A percentile compares a stretch with the other conserved stretches of the same genome.
Conservation (phyloP, 805 yeast species). For the Starmerella kuoi region DNA sequence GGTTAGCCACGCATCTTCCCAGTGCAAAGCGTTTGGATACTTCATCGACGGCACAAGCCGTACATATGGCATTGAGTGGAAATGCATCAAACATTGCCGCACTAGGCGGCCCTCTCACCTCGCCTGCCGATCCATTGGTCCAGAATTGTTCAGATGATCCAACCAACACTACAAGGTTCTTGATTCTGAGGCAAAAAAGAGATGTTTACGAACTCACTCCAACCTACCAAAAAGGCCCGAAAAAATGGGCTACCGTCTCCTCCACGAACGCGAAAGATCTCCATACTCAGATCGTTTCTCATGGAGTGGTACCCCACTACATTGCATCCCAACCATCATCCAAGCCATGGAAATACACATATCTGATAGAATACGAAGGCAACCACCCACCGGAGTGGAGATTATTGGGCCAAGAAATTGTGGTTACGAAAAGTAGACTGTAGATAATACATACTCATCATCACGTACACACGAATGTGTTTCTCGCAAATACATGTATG, state of each 20-base stretch:
- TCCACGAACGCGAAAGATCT: background rate
- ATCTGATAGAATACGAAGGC: constrained; percentile 9
- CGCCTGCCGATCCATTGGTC: constrained; percentile 43
- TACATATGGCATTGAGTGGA: constrained; percentile 42
- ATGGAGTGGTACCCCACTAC: background rate
- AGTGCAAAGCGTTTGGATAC: constrained; percentile 46
- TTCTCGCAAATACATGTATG: too few species aligned
- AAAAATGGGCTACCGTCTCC: background rate
- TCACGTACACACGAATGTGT: too few species aligned
- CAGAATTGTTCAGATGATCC: constrained; percentile 55
- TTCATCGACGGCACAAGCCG: constrained; percentile 77
- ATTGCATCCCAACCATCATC: background rate
- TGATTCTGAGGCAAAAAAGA: constrained; percentile 37
- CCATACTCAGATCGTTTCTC: background rate
- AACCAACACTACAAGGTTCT: constrained; percentile 76
- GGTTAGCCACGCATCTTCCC: constrained; percentile 33
- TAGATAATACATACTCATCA: too few species aligned
- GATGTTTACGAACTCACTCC: too few species aligned
- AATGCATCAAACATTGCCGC: constrained; percentile 63
- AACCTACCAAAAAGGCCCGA: background rate
- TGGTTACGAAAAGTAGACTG: too few species aligned
- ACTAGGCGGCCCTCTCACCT: constrained; percentile 52
- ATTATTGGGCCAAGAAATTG: background rate
- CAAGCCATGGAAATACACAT: constrained; percentile 7
- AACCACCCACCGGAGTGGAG: background rate